Evolutionary conservation across 2,329 filamentous ascomycete species (phyloP), one percentile per base, ranked within the genome.

Genomic region (Arthrinium puccinioides): DNA sequence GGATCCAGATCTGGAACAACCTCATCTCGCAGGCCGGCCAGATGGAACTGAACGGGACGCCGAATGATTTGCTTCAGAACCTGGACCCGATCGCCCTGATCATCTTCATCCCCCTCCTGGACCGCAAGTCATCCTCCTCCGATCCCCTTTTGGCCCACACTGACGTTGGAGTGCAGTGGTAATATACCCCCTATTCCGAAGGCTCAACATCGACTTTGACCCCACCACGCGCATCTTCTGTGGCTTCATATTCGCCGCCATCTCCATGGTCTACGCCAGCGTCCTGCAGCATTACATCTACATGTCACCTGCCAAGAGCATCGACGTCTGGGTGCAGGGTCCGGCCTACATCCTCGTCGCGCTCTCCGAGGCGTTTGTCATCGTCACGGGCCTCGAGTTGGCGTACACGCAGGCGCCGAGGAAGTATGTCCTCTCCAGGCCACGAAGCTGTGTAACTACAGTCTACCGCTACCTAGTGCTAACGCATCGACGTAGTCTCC

Each of bases 391-490:
- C 13, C 70, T 86, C 11, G 83, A 88, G 58, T 86, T 85, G 47
- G 83, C 84, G 15, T 87, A 78, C 61, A 81, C 80, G 51, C 86
- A 87, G 57, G 82, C 82, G 0, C 84, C 2, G 71, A 72, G 28
- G 76, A 69, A 54, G 84, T 86, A 79, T 75, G 79, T 55, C 73
- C 1, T 76, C 2, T 9, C 6, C 16, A 8, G 23, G 13, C 13
- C 9, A 13, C 23, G n/a, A 4, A 13, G 2, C 18, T 8, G 19
- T n/a, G 3, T 21, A 14, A 4, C 2, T 8, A 14, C 14, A 14
- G 4, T n/a, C 5, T 8, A n/a, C 6, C 10, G 18, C 8, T 21
- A 7, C 9, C 18, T 31, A 4, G 14, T 21, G 11, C n/a, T n/a
- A n/a, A n/a, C n/a, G n/a, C n/a, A n/a, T n/a, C n/a, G n/a, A n/a